These are phyloP conservation scores for Fomitopsis palustris DNA, from an alignment of 1,284 basidiomycete species.

Conservation along the genomic window DNA sequence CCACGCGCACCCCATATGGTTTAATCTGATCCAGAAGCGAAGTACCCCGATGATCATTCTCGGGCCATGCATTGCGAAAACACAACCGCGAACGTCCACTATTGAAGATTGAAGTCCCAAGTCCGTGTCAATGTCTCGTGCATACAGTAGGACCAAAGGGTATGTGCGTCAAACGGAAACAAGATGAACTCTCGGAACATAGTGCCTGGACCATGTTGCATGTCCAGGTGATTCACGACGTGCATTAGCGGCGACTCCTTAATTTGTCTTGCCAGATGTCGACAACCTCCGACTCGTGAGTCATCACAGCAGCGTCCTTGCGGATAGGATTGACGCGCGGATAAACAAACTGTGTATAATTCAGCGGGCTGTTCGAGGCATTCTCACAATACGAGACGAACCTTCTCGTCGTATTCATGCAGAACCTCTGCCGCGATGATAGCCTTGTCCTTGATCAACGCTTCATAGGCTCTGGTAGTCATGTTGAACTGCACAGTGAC, in stretches of 20 bases:
- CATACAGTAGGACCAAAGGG: no score
- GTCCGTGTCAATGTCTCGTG: no score
- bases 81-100: no score
- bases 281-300: constrained; percentile 76
- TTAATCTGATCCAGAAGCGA: background rate
- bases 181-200: no score
- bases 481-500: constrained; percentile 53
- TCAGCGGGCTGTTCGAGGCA: constrained; percentile 7
- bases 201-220: no score
- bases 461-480: constrained; percentile 54
- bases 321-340: constrained; percentile 74
- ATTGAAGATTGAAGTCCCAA: no score
- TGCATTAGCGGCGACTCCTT: background rate
- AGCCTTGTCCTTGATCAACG: constrained; percentile 69
- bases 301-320: constrained; percentile 80
- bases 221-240: background rate
- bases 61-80: background rate
- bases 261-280: constrained; percentile 2
- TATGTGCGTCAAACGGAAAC: no score
- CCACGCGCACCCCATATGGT: background rate
- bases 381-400: constrained; percentile 19
- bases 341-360: constrained; percentile 65
- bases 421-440: constrained; percentile 80
- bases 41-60: background rate
- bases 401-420: constrained; percentile 83